Evolutionary conservation across 345 rosid species (phyloP).

Genomic region (Ceriops zippeliana): DNA sequence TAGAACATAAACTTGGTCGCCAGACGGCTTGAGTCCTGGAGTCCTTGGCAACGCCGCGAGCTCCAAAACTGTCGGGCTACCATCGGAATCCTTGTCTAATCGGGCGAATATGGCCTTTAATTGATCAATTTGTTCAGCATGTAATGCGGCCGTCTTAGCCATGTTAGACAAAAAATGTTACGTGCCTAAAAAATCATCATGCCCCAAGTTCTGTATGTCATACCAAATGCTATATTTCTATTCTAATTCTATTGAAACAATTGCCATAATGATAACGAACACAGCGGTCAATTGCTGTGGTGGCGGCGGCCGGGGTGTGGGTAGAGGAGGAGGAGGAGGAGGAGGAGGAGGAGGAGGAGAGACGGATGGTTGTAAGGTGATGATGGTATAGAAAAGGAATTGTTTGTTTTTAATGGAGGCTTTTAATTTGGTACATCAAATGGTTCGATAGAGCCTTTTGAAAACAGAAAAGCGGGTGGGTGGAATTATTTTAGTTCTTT

Average conservation of each 20-base stretch:
- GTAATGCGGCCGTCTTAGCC: conserved; percentile 3
- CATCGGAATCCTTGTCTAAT: conserved; percentile 88
- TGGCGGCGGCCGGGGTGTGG: too few relatives aligned
- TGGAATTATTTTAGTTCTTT: too few relatives aligned
- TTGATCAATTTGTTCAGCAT: conserved; percentile 48
- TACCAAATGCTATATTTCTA: neutral
- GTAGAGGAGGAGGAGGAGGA: too few relatives aligned
- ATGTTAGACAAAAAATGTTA: neutral
- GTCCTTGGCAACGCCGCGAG: conserved; percentile 93
- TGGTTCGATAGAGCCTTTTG: too few relatives aligned
- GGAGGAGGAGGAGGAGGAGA: too few relatives aligned
- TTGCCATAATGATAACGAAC: neutral
- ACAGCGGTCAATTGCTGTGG: neutral
- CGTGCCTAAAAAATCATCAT: neutral
- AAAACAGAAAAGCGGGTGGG: too few relatives aligned
- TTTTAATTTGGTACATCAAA: too few relatives aligned
- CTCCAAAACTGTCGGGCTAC: conserved; percentile 86
- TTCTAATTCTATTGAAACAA: too few relatives aligned
- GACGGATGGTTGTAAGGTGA: too few relatives aligned
- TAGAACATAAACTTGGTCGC: conserved; percentile 68
- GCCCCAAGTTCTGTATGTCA: too few relatives aligned
- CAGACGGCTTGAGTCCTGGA: conserved; percentile 60
- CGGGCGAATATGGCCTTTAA: conserved; percentile 55
- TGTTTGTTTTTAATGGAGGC: too few relatives aligned
- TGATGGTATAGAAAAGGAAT: too few relatives aligned